phyloP scores from a whole-genome alignment of 2,329 filamentous ascomycete genomes.

The Xylaria sp. region DNA sequence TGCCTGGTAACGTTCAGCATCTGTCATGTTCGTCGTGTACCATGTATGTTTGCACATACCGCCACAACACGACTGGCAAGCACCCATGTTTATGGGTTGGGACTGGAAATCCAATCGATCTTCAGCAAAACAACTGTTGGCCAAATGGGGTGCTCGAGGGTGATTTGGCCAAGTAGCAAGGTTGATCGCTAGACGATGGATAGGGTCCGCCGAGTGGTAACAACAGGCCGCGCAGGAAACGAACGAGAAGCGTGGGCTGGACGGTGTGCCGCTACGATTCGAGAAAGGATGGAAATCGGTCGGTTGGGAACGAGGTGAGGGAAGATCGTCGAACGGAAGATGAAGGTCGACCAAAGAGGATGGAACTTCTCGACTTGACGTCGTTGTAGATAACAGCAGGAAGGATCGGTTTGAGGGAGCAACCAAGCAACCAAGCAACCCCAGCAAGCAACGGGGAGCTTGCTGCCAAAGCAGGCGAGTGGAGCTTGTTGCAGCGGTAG shows the following conservation, averaged over 20 bases:
- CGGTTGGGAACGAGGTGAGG: slow-evolving; percentile 1
- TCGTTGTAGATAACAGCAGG: background rate
- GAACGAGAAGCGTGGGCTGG: slow-evolving; percentile 1
- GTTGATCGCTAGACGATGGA: background rate
- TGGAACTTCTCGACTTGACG: slow-evolving; percentile 7
- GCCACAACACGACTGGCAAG: slow-evolving; percentile 46
- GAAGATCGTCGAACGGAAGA: slow-evolving; percentile 1
- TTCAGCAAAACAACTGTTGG: background rate
- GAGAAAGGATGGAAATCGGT: slow-evolving; percentile 13
- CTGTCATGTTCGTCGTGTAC: slow-evolving; percentile 14
- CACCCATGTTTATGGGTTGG: slow-evolving; percentile 41
- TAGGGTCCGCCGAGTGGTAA: slow-evolving; percentile 9
- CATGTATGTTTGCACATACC: slow-evolving; percentile 33
- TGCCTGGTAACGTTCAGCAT: slow-evolving; percentile 58
- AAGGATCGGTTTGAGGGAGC: slow-evolving; percentile 9
- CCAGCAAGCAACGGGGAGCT: too few relatives aligned
- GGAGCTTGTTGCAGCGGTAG: slow-evolving; percentile 17
- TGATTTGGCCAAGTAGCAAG: background rate
- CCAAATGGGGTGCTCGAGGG: background rate
- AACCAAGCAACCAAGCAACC: background rate
- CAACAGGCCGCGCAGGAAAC: background rate
- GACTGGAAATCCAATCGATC: slow-evolving; percentile 14
- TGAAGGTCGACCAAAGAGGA: background rate
- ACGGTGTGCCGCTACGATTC: background rate
- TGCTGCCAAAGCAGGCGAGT: slow-evolving; percentile 19